Conservation (phyloP, 2,329 filamentous ascomycete genomes). For the Exophiala xenobiotica region DNA sequence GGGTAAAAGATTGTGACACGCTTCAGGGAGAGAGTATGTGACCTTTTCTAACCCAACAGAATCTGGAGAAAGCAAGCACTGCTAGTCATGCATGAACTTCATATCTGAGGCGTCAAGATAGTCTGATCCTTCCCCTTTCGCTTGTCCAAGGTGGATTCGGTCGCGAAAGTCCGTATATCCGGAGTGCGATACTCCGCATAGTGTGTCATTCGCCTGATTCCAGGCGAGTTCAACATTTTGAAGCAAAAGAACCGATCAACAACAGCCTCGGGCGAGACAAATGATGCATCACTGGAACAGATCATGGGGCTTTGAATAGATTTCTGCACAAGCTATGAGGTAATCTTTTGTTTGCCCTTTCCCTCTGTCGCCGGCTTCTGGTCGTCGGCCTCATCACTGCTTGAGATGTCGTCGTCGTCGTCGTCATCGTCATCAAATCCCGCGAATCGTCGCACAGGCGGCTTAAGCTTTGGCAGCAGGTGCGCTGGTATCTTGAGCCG, state of each 20-base stretch:
- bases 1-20: no score
- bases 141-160: neutral
- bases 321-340: neutral
- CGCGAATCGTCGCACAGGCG: slow-evolving; percentile 38
- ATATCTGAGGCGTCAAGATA: no score
- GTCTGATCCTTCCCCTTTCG: neutral
- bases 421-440: slow-evolving; percentile 51
- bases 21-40: neutral
- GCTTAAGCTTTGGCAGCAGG: slow-evolving; percentile 25
- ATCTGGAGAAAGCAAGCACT: neutral
- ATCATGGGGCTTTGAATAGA: neutral
- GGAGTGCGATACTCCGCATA: slow-evolving; percentile 1
- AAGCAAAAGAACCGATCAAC: neutral
- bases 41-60: neutral
- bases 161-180: slow-evolving; percentile 8
- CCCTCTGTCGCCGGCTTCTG: slow-evolving; percentile 29
- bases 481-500: slow-evolving; percentile 27
- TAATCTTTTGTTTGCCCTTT: slow-evolving; percentile 16
- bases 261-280: neutral
- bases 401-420: slow-evolving; percentile 47
- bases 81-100: neutral
- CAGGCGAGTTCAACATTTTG: neutral
- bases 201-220: neutral
- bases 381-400: slow-evolving; percentile 43
- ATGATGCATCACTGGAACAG: neutral